Percentiles rank a stretch among this genome's conserved stretches.
These are phyloP conservation scores for Naganishia antarctica DNA, from an alignment of 768 basidiomycete genomes.

Conservation along the genomic window DNA sequence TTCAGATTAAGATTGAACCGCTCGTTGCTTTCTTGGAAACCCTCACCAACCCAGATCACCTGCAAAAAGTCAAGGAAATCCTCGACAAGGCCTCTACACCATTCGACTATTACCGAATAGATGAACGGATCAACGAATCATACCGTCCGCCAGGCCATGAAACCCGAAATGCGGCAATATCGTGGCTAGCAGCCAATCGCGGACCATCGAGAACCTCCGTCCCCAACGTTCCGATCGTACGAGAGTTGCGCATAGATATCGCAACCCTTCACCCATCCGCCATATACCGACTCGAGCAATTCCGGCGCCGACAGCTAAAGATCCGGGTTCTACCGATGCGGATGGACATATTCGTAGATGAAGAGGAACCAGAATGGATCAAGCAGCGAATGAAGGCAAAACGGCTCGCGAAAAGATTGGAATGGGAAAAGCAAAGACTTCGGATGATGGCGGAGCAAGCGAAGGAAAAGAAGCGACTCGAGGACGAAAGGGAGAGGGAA, in stretches of 20 bases:
- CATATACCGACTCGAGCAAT: conserved; percentile 26
- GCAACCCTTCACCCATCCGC: conserved; percentile 24
- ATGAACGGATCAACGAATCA: conserved; percentile 21
- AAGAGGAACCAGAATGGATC: conserved; percentile 16
- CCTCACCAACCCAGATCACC: conserved; percentile 6
- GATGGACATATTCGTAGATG: conserved; percentile 18
- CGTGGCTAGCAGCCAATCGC: conserved; percentile 1
- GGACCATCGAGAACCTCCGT: not conserved
- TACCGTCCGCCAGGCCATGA: not conserved
- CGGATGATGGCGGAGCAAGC: not conserved
- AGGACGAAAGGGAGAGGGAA: conserved; percentile 9
- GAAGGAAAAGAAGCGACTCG: not conserved
- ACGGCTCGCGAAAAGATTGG: not conserved
- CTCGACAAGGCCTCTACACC: conserved; percentile 23
- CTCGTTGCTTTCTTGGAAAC: conserved; percentile 1
- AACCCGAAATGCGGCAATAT: not conserved
- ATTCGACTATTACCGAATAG: conserved; percentile 21
- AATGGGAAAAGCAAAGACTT: conserved; percentile 15
- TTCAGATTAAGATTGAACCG: conserved; percentile 22
- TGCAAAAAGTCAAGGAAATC: conserved; percentile 19
- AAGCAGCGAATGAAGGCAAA: conserved; percentile 6
- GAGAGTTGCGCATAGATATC: conserved; percentile 28
- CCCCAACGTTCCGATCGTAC: conserved; percentile 18
- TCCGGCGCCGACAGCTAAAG: conserved; percentile 20
- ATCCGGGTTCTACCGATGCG: not conserved